Evolutionary conservation across 305 asterid species (phyloP).

Genomic region (Coffea humblotiana): DNA sequence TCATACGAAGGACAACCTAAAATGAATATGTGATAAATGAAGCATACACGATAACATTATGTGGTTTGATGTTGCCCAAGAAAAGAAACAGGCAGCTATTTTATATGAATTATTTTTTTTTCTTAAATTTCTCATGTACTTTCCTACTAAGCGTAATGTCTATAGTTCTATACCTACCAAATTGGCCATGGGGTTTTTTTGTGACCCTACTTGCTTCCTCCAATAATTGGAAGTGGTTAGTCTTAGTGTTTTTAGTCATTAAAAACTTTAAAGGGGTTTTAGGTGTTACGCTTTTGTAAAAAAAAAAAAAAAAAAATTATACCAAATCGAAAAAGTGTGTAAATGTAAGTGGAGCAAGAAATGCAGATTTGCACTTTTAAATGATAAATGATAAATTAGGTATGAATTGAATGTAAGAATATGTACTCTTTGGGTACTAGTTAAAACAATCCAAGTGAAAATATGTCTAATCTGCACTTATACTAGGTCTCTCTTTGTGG

Average conservation of each 20-base stretch:
- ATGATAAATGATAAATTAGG: no score
- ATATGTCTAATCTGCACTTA: not conserved
- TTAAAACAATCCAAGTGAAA: not conserved
- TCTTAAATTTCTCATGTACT: not conserved
- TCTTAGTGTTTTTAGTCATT: no score
- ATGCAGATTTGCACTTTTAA: no score
- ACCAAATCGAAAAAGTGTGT: no score
- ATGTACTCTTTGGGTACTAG: no score
- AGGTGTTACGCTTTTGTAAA: no score
- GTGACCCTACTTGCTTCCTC: not conserved
- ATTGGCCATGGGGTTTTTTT: not conserved
- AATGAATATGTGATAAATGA: slow-evolving; percentile 6
- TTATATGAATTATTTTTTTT: not conserved
- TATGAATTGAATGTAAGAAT: no score
- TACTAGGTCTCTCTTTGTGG: not conserved
- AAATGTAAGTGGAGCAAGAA: no score
- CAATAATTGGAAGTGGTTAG: no score
- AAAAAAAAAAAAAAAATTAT: no score
- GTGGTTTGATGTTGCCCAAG: not conserved
- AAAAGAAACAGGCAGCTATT: not conserved
- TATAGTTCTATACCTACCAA: not conserved
- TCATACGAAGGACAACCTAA: not conserved
- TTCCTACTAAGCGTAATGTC: not conserved
- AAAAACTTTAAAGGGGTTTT: no score
- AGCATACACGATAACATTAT: slow-evolving; percentile 1